phyloP scores from a whole-genome alignment of 1,139 yeast species.

The Ogataea hybrid region DNA sequence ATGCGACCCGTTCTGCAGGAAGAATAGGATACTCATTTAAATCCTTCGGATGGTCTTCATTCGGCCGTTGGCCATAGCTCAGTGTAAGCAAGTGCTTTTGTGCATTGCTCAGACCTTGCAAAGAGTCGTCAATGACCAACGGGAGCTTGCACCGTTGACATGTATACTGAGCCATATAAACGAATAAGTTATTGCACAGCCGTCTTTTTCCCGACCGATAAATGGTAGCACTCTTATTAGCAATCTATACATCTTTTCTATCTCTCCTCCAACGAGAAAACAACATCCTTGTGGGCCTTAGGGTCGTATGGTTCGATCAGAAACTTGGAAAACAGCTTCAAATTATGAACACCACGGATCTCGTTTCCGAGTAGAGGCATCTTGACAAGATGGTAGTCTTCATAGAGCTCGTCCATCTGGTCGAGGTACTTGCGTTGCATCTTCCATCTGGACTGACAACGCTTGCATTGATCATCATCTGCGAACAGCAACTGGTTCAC shows the following conservation, averaged over 20 bases:
- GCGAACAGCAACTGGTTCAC: conserved; percentile 92
- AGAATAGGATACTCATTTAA: conserved; percentile 26
- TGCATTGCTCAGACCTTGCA: conserved; percentile 49
- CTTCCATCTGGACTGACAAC: conserved; percentile 91
- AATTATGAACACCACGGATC: conserved; percentile 85
- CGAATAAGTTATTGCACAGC: conserved; percentile 3
- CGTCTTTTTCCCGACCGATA: neutral
- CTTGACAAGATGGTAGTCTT: conserved; percentile 89
- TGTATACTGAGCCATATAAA: conserved; percentile 26
- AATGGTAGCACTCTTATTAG: neutral
- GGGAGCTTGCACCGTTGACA: conserved; percentile 67
- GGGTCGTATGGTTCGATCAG: conserved; percentile 72
- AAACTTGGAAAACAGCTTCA: conserved; percentile 72
- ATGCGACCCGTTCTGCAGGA: conserved; percentile 35
- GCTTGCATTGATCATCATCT: conserved; percentile 72
- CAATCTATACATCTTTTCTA: conserved; percentile 7
- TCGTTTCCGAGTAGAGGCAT: conserved; percentile 94
- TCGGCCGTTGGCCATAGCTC: conserved; percentile 30
- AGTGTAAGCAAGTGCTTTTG: conserved; percentile 47
- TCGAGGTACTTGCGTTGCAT: conserved; percentile 94
- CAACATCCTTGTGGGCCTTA: conserved; percentile 52
- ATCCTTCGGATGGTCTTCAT: conserved; percentile 2
- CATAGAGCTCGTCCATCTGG: conserved; percentile 89
- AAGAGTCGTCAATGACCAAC: conserved; percentile 50
- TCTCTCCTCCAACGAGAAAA: conserved; percentile 64